These are phyloP conservation scores for Phytophthora cajani DNA, from an alignment of 352 stramenopile species.

Conservation along the genomic window DNA sequence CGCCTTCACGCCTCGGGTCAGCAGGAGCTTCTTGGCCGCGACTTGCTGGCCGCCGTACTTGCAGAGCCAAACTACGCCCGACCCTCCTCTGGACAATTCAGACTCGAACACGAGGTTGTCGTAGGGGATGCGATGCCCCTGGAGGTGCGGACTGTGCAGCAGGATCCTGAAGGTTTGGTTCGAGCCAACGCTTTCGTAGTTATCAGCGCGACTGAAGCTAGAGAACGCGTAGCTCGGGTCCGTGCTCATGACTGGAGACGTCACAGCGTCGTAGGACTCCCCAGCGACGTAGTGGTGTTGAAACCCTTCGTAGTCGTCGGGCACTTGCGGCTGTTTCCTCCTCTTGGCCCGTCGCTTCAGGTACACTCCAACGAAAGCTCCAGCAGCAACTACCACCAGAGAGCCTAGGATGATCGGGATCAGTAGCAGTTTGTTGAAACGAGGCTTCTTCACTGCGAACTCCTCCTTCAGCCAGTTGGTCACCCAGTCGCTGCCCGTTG, in stretches of 20 bases:
- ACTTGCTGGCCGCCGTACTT: slow-evolving; percentile 47
- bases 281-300: slow-evolving; percentile 11
- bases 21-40: slow-evolving; percentile 52
- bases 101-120: slow-evolving; percentile 22
- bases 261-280: not conserved
- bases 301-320: slow-evolving; percentile 11
- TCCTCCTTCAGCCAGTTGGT: slow-evolving; percentile 30
- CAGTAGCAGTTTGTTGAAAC: slow-evolving; percentile 29
- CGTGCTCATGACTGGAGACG: not conserved
- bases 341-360: slow-evolving; percentile 17
- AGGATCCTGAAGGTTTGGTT: slow-evolving; percentile 33
- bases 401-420: slow-evolving; percentile 27
- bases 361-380: slow-evolving; percentile 15
- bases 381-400: not conserved
- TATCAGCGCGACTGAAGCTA: slow-evolving; percentile 5
- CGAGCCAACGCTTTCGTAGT: slow-evolving; percentile 24
- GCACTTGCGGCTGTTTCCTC: slow-evolving; percentile 1
- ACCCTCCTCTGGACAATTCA: slow-evolving; percentile 37
- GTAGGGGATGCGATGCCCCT: slow-evolving; percentile 34
- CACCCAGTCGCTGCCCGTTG: slow-evolving; percentile 23
- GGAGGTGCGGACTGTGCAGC: slow-evolving; percentile 22
- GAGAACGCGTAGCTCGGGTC: slow-evolving; percentile 6
- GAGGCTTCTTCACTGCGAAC: slow-evolving; percentile 9
- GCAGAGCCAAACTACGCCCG: slow-evolving; percentile 56
- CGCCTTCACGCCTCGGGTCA: slow-evolving; percentile 33